A percentile compares a stretch with the other conserved stretches of the same genome.
phyloP scores from a whole-genome alignment of 2,329 filamentous ascomycete species.

The Fusarium neocosmosporiellum region DNA sequence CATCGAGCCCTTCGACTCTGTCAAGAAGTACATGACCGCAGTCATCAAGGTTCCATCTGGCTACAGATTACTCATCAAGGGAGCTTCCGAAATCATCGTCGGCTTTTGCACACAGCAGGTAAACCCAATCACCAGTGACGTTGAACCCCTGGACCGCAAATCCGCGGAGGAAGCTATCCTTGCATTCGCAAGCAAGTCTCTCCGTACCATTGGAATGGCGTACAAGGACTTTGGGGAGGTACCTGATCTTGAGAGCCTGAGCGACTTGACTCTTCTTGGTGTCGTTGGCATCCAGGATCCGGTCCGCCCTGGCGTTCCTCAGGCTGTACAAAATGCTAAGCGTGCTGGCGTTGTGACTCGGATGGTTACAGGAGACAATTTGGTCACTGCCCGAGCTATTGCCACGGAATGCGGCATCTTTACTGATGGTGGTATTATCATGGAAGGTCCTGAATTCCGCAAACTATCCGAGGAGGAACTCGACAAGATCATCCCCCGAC shows the following conservation, averaged over 20 bases:
- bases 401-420: conserved; percentile 55
- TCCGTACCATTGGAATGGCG: conserved; percentile 78
- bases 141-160: conserved; percentile 35
- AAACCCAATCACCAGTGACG: neutral
- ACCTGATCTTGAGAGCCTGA: conserved; percentile 67
- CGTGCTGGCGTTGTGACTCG: conserved; percentile 73
- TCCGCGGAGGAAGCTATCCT: conserved; percentile 65
- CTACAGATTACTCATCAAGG: conserved; percentile 65
- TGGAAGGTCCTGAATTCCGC: conserved; percentile 66
- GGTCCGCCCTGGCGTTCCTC: conserved; percentile 67
- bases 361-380: conserved; percentile 66
- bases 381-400: conserved; percentile 54
- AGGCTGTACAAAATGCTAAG: conserved; percentile 71
- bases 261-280: conserved; percentile 51
- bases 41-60: conserved; percentile 57
- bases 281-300: conserved; percentile 74
- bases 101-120: conserved; percentile 52
- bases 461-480: conserved; percentile 61
- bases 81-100: conserved; percentile 66
- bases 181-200: conserved; percentile 70
- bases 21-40: conserved; percentile 65
- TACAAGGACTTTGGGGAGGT: conserved; percentile 77
- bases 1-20: conserved; percentile 64
- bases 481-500: conserved; percentile 66
- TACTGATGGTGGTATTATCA: conserved; percentile 73